Percentiles rank a stretch among this genome's conserved stretches.
Evolutionary conservation across 2,329 filamentous ascomycete genomes (phyloP).

Genomic region (Trichoderma afroharzianum): DNA sequence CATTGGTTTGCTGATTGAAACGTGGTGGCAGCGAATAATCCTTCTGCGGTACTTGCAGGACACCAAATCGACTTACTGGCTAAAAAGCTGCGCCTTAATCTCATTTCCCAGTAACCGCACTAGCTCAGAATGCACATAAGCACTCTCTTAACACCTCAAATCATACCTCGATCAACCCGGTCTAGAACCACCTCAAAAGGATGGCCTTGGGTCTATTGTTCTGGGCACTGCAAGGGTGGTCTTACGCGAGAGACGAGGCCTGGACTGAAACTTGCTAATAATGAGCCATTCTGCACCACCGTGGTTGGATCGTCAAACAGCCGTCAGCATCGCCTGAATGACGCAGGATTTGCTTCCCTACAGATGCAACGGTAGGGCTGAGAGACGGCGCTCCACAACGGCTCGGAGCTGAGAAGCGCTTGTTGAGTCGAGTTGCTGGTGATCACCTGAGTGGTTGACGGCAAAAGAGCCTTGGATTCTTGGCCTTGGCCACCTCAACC

Average conservation of each 20-base stretch:
- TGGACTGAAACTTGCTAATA: neutral
- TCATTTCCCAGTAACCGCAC: neutral
- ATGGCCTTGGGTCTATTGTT: neutral
- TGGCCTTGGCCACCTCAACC: neutral
- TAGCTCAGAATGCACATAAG: neutral
- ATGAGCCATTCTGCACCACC: neutral
- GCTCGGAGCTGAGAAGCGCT: neutral
- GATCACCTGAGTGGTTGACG: constrained; percentile 3
- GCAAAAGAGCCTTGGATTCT: neutral
- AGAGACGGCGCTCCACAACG: neutral
- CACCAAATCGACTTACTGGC: neutral
- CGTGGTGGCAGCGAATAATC: neutral
- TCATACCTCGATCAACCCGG: neutral
- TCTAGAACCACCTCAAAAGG: neutral
- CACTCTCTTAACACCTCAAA: neutral
- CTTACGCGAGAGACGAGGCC: neutral
- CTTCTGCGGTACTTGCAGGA: neutral
- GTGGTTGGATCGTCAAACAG: neutral
- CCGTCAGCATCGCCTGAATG: neutral
- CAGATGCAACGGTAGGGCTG: neutral
- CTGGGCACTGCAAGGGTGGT: neutral
- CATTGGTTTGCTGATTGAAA: neutral
- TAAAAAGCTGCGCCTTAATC: neutral
- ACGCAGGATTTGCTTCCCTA: neutral
- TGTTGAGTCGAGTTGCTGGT: neutral